Evolutionary conservation across 2,329 filamentous ascomycete species (phyloP).

Genomic region (Chalara sp.): DNA sequence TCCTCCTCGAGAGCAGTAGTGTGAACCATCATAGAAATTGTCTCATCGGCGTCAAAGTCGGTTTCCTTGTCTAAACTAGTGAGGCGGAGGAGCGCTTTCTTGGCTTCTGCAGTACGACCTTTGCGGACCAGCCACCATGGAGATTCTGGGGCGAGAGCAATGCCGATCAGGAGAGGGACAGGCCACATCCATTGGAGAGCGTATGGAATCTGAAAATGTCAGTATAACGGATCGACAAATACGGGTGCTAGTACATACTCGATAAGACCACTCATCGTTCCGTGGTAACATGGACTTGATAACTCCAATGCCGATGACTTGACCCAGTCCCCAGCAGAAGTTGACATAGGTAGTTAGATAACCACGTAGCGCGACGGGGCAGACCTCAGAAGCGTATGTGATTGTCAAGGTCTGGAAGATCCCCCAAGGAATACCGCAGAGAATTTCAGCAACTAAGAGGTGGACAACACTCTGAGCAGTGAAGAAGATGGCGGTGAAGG

Average conservation of each 20-base stretch:
- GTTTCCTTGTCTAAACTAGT: conserved; percentile 33
- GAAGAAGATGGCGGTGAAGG: conserved; percentile 44
- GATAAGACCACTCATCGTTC: conserved; percentile 42
- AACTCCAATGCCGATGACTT: conserved; percentile 43
- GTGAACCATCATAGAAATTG: conserved; percentile 48
- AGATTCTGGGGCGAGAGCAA: conserved; percentile 40
- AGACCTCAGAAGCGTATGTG: conserved; percentile 41
- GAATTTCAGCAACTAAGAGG: conserved; percentile 42
- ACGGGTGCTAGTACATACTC: conserved; percentile 13
- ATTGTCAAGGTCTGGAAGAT: conserved; percentile 35
- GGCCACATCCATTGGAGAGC: conserved; percentile 48
- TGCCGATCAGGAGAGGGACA: conserved; percentile 38
- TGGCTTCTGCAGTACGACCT: conserved; percentile 35
- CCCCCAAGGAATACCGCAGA: conserved; percentile 41
- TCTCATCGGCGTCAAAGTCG: conserved; percentile 38
- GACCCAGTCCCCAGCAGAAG: conserved; percentile 47
- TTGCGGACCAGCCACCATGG: conserved; percentile 43
- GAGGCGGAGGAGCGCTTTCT: conserved; percentile 28
- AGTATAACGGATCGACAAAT: neutral
- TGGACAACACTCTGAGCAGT: conserved; percentile 39
- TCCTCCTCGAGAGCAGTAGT: conserved; percentile 50
- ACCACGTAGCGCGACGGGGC: conserved; percentile 46
- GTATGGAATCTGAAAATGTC: conserved; percentile 34
- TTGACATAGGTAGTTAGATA: conserved; percentile 51
- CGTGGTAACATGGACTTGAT: conserved; percentile 40